Evolutionary conservation across 2,329 filamentous ascomycete species (phyloP).

Genomic region (Grosmannia clavigera): DNA sequence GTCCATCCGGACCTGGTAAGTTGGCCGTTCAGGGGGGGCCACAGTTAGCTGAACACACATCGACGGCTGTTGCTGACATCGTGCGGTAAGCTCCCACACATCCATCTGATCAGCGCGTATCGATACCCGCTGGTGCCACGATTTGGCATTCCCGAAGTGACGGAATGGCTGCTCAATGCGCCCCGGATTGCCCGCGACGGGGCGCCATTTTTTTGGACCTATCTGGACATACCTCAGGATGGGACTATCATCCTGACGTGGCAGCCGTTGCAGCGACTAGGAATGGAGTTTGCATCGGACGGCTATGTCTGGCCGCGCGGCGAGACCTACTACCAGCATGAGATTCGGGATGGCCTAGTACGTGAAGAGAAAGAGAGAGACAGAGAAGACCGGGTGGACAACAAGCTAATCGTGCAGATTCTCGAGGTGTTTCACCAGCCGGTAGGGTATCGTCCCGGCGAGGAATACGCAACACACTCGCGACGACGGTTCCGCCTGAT

Average conservation of each 20-base stretch:
- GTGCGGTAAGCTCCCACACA: conserved; percentile 58
- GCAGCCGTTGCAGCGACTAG: conserved; percentile 65
- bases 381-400: neutral
- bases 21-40: neutral
- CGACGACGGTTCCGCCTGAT: conserved; percentile 78
- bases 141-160: conserved; percentile 63
- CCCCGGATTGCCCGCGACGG: conserved; percentile 75
- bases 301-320: conserved; percentile 83
- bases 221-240: conserved; percentile 69
- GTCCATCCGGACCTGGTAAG: conserved; percentile 22
- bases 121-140: conserved; percentile 64
- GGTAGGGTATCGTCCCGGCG: conserved; percentile 61
- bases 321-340: conserved; percentile 65
- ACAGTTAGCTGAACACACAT: neutral
- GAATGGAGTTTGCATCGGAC: conserved; percentile 72
- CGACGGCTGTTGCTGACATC: neutral
- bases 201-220: conserved; percentile 87
- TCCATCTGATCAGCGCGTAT: conserved; percentile 78
- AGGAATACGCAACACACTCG: conserved; percentile 62
- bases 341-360: conserved; percentile 51
- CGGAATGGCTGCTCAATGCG: conserved; percentile 71
- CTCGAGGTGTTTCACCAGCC: conserved; percentile 83
- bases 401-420: conserved; percentile 36
- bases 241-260: conserved; percentile 76
- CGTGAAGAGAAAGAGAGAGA: conserved; percentile 12